Conservation (phyloP, 306 rosid genomes). For the Cicer judaicum region DNA sequence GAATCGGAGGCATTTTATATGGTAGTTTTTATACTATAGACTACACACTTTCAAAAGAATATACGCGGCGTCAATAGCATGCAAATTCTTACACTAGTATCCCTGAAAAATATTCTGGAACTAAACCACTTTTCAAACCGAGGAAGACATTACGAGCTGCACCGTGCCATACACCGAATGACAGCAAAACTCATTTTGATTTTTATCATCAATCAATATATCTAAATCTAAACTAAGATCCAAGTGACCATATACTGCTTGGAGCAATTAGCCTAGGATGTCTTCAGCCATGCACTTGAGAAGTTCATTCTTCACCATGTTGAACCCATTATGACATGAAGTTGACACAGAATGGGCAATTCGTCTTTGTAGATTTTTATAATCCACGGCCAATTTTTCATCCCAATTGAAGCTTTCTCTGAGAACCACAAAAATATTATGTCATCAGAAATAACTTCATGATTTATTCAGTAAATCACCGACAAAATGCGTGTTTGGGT, state of each 20-base stretch:
- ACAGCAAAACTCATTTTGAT: conserved; percentile 24
- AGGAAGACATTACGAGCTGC: conserved; percentile 33
- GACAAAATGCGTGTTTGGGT: neutral
- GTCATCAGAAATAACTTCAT: conserved; percentile 11
- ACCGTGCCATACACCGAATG: conserved; percentile 24
- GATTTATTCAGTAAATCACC: conserved; percentile 7
- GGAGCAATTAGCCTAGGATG: conserved; percentile 52
- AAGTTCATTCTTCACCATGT: conserved; percentile 48
- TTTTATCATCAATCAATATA: neutral
- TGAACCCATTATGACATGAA: conserved; percentile 58
- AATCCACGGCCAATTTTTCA: conserved; percentile 65
- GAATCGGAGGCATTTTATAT: too few relatives aligned
- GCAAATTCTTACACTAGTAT: neutral
- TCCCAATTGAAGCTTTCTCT: conserved; percentile 66
- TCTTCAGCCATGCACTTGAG: conserved; percentile 62
- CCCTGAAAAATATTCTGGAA: conserved; percentile 2
- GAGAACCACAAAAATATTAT: conserved; percentile 31
- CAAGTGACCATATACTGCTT: conserved; percentile 14
- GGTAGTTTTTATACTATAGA: too few relatives aligned
- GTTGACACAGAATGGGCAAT: conserved; percentile 62
- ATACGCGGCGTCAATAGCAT: neutral
- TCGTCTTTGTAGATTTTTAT: conserved; percentile 58
- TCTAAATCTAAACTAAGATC: conserved; percentile 31
- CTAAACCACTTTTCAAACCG: conserved; percentile 17
- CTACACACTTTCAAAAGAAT: conserved; percentile 3